Base-by-base conservation (phyloP, 2,329 filamentous ascomycete genomes). In the Xenosphaeropsis pyriputrescens region DNA sequence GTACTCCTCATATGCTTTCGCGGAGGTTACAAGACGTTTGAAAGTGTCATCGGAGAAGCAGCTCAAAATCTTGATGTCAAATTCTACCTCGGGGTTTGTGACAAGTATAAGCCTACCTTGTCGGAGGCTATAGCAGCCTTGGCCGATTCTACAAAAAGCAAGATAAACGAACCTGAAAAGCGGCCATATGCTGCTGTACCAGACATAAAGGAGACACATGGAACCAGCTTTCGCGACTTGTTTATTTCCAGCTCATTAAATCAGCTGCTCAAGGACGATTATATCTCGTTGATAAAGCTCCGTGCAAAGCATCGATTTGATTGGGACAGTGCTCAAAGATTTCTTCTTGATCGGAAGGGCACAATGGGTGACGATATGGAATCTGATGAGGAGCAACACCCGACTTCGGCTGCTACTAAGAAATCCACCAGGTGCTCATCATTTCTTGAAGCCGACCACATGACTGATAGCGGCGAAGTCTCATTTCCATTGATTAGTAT, bases 241-340 rank as follows among this genome's bases (percentile, higher is more conserved):
- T 82, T 85, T 53, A 79, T 93, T 43, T 85, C 82, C 2, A 68
- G 68, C 33, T 79, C 84, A 1, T 59, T 93, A 3, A 70, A 83
- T 38, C 65, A 70, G 7, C 70, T 85, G 18, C 63, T 93, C 41
- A 73, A 79, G 36, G 64, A 72, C 8, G 68, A 73, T 13, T 75
- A 93, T 22, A 48, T 79, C 8, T 54, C 59, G 2, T 60, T 89
- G 4, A 53, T 86, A 8, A 73, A 70, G 39, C 65, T 77, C 39
- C 72, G 82, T 34, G 48, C 63, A 5, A 55, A 56, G 1, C 52
- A 63, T 3, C 61, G 61, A 0, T 58, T 79, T 46, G 63, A 66
- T 2, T 93, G 85, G 85, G 67, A 75, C 14, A 70, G 70, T 2
- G 80, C 82, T 1, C 82, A 50, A 41, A 30, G 17, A 11, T 54